Base-by-base conservation (phyloP, 2,329 filamentous ascomycete species). In the Colletotrichum truncatum region DNA sequence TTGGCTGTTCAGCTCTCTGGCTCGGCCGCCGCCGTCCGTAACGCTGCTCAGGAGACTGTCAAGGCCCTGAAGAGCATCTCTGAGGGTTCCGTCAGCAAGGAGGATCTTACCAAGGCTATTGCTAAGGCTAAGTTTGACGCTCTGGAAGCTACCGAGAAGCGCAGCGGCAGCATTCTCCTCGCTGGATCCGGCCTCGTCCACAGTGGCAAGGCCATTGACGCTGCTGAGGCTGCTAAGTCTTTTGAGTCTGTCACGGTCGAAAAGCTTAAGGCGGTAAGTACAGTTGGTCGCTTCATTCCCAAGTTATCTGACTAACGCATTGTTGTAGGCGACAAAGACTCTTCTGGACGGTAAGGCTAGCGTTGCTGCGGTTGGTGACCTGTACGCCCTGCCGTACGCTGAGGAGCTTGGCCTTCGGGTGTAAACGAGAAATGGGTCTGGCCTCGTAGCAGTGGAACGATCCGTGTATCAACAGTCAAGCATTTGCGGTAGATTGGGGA, bases 361-460 rank as follows among this genome's bases (percentile, higher is more conserved):
- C 57, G 92, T 98, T 69, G 91, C 93, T 68, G 87, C 93, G 64
- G 94, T 98, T 68, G 96, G 96, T 79, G 96, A 99, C 78, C 87
- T 99, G 73, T 91, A 93, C 80, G 87, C 91, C 74, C 89, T 99
- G 77, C 96, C 96, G 63, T 99, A 91, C 77, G 96, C 94, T 71
- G 93, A 94, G 82, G 96, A 99, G 77, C 86, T 99, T 78, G 97
- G 95, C 73, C 88, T 99, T 77, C 93, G 91, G 79, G 93, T 97
- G 87, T 99, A 97, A 88, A 88, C 70, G 65, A 71, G 65, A 41
- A 36, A 43, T 54, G 23, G 52, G 63, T 30, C 61, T 54, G 34
- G 43, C 68, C 67, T 72, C 69, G 68, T 70, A 70, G 68, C 68
- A 72, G 72, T 45, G 57, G 56, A 54, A 67, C 38, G 46, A 67